Base-by-base conservation (phyloP, 768 basidiomycete genomes). In the Kwoniella heveanensis region DNA sequence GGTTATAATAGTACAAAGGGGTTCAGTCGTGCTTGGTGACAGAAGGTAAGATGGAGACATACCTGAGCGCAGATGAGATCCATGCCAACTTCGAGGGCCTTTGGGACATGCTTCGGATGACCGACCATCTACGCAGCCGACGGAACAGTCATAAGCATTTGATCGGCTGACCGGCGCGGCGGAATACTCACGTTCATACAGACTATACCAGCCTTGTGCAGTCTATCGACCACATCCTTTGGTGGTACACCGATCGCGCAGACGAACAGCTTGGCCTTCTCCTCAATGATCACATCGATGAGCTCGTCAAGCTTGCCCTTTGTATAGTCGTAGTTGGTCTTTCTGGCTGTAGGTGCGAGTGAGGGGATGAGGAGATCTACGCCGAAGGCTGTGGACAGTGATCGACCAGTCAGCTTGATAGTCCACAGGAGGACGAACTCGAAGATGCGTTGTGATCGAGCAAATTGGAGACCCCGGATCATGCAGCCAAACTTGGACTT, bases 351-450 rank as follows among this genome's bases (percentile, higher is more conserved):
- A 27, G 90, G 90, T 21, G 91, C 92, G 19, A 94, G 86, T 72
- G 90, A 88, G 12, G 93, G 93, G 32, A 96, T 83, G 46, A 95
- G 85, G 54, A 97, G 83, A 77, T 97, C 93, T 50, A 97, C 91
- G 58, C 93, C 93, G 69, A 93, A 97, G 1, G 92, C 90, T 37
- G 85, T 86, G 52, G 87, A 26, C 9, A 24, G 10, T 15, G 21
- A 21, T 2, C 46, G 6, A 53, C 9, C 30, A 12, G 27, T 53
- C 27, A 47, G 49, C 22, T 9, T 50, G 48, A 22, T 7, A 4
- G 48, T 24, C 9, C 32, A 32, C 7, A 32, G 5, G 32, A 32
- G 15, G 17, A 63, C 5, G 32, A 32, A 32, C 32, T 13, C 5
- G 7, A 32, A 32, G 32, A 32, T 13, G 32, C 7, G 32, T 32